Conservation (phyloP, 306 rosid genomes). For the Quercus dentata region DNA sequence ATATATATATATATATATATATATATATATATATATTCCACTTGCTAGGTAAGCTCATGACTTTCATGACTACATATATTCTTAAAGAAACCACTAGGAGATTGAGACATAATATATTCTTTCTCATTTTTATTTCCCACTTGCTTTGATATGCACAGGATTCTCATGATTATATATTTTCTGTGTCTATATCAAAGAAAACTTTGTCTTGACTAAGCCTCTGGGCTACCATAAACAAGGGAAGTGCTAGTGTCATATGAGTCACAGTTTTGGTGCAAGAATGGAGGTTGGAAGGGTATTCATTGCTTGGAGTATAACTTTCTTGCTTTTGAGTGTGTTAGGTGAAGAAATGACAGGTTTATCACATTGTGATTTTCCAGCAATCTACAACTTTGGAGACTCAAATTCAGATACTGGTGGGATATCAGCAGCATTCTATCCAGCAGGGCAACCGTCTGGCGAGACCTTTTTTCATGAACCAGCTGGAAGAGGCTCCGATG, state of each 20-base stretch:
- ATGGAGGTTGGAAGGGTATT: constrained; percentile 21
- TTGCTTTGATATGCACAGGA: not conserved
- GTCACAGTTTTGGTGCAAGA: not conserved
- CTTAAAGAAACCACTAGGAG: too few species aligned
- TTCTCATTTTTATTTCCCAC: not conserved
- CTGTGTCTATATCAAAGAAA: not conserved
- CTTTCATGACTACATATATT: too few species aligned
- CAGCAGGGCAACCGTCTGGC: constrained; percentile 44
- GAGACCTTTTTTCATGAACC: constrained; percentile 59
- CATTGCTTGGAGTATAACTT: constrained; percentile 7
- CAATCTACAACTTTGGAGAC: constrained; percentile 75
- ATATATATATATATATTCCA: too few species aligned
- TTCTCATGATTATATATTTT: not conserved
- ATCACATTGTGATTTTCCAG: constrained; percentile 39
- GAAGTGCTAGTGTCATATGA: not conserved
- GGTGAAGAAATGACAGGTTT: constrained; percentile 19
- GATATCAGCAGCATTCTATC: constrained; percentile 58
- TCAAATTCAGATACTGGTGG: constrained; percentile 77
- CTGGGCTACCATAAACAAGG: not conserved
- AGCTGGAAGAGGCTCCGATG: constrained; percentile 61
- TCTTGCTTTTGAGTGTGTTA: constrained; percentile 17
- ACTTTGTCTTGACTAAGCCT: not conserved
- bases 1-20: too few species aligned
- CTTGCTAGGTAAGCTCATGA: too few species aligned
- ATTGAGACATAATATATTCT: not conserved